A percentile compares a stretch with the other conserved stretches of the same genome.
Evolutionary conservation across 331 rosid species (phyloP).

Genomic region (Acacia concinna): DNA sequence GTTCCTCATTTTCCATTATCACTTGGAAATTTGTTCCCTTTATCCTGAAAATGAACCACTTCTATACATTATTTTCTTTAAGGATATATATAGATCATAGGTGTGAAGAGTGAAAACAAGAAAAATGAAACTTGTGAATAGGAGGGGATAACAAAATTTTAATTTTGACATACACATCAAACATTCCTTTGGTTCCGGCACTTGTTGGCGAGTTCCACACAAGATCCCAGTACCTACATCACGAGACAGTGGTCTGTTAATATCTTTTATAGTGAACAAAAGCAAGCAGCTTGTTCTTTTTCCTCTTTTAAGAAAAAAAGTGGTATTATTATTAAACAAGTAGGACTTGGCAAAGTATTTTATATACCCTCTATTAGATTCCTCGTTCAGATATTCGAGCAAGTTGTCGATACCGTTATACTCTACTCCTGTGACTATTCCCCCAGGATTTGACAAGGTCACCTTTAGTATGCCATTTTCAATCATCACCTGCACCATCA

Average conservation of each 20-base stretch:
- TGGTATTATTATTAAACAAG: not conserved
- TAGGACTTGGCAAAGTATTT: not conserved
- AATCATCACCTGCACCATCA: constrained; percentile 65
- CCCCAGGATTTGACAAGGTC: constrained; percentile 85
- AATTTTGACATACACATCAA: constrained; percentile 47
- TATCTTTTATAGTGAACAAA: not conserved
- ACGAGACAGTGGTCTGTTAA: not conserved
- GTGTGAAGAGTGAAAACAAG: not conserved
- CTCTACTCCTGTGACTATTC: constrained; percentile 67
- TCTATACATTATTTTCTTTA: not conserved
- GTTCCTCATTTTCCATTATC: constrained; percentile 69
- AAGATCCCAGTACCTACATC: constrained; percentile 83
- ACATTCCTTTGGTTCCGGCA: constrained; percentile 39
- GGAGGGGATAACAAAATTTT: not conserved
- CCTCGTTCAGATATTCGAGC: constrained; percentile 80
- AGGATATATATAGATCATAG: too few relatives aligned
- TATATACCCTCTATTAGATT: constrained; percentile 75
- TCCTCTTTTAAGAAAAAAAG: too few relatives aligned
- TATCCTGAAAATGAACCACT: constrained; percentile 48
- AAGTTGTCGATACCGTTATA: constrained; percentile 68
- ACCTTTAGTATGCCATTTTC: constrained; percentile 79
- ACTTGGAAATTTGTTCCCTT: constrained; percentile 63
- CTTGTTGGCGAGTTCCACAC: constrained; percentile 62
- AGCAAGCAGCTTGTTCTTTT: not conserved
- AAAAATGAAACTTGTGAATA: not conserved